Evolutionary conservation across 768 basidiomycete genomes (phyloP).

Genomic region (Lactarius indigo): DNA sequence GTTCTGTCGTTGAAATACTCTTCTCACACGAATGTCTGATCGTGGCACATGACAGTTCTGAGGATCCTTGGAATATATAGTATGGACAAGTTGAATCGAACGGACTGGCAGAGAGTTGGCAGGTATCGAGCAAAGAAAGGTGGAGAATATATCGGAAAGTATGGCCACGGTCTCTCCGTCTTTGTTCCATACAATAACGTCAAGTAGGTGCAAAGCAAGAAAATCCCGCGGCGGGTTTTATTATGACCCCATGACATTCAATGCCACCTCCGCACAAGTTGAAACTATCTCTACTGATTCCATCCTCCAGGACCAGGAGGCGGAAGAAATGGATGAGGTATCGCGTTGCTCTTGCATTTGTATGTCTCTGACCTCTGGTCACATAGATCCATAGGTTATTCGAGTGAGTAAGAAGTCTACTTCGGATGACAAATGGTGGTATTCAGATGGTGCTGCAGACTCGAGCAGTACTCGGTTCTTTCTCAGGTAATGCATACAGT

Average conservation of each 20-base stretch:
- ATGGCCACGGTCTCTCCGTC: not conserved
- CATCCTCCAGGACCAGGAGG: not conserved
- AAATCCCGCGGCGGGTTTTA: not conserved
- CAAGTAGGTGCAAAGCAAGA: constrained; percentile 15
- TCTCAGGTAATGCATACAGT: constrained; percentile 9
- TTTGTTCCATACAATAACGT: not conserved
- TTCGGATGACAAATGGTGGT: not conserved
- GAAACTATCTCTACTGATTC: not conserved
- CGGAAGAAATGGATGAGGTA: constrained; percentile 17
- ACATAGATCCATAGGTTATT: constrained; percentile 11
- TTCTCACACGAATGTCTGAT: not conserved
- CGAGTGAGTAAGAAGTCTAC: constrained; percentile 10
- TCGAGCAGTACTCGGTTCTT: constrained; percentile 20
- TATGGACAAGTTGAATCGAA: constrained; percentile 16
- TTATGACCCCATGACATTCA: constrained; percentile 11
- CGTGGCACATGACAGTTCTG: not conserved
- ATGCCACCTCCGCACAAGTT: not conserved
- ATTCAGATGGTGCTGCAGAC: not conserved
- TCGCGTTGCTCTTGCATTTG: not conserved
- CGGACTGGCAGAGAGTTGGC: constrained; percentile 11
- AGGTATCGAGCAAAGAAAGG: constrained; percentile 6
- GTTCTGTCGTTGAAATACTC: not conserved
- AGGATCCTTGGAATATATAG: constrained; percentile 9
- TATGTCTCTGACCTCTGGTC: not conserved
- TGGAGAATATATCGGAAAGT: constrained; percentile 5